Conservation (phyloP, 129 eudicot species). For the Gnaphalium uliginosum region DNA sequence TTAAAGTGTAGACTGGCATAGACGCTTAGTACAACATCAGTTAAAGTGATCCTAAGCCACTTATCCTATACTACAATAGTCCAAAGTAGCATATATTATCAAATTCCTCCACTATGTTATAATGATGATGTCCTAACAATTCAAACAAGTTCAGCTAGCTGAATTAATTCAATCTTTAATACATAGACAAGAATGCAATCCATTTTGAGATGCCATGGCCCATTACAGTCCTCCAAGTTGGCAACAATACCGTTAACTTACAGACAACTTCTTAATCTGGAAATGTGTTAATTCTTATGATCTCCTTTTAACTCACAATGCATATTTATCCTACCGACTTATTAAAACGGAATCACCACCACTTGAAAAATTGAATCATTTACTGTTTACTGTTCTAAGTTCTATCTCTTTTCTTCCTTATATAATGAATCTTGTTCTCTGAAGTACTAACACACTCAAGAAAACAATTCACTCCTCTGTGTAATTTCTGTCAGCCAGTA, state of each 20-base stretch:
- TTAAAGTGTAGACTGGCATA: too few relatives aligned
- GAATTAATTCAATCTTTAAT: neutral
- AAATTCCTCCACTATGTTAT: neutral
- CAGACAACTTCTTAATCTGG: neutral
- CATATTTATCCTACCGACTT: too few relatives aligned
- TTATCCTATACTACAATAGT: neutral
- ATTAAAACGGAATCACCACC: too few relatives aligned
- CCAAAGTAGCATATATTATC: neutral
- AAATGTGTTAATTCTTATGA: neutral
- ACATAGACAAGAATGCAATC: neutral
- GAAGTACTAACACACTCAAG: slow-evolving; percentile 14
- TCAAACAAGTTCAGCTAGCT: neutral
- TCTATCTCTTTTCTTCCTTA: slow-evolving; percentile 1
- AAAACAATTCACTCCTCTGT: slow-evolving; percentile 17
- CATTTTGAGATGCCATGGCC: neutral
- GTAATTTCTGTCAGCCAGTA: neutral
- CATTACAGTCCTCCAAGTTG: neutral
- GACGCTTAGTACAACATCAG: too few relatives aligned
- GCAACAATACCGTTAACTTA: neutral
- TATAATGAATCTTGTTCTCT: slow-evolving; percentile 17
- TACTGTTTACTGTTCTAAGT: neutral
- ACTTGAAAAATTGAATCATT: too few relatives aligned
- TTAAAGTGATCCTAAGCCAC: neutral
- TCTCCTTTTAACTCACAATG: neutral
- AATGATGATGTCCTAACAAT: neutral